Evolutionary conservation across 225 moss, liverwort and hornwort species (phyloP), one percentile per base, ranked within the genome.

Genomic region (Physcomitrellopsis africana): DNA sequence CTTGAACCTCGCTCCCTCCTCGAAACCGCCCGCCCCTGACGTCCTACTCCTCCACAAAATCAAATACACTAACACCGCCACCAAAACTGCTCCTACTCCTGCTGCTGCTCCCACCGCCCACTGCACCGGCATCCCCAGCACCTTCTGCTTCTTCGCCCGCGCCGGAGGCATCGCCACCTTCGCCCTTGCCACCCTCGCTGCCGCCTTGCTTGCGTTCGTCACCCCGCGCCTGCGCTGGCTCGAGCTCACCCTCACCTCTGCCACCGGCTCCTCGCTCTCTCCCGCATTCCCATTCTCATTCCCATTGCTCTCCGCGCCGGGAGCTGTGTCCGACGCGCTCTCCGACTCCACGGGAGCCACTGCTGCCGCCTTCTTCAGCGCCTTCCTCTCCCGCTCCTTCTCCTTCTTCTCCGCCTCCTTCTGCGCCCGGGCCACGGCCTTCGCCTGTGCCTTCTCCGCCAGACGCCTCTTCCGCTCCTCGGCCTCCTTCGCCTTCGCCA

Each of bases 401-500:
- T 86, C 92, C 70, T 84, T 91, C 74, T 79, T 85, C 74, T 95
- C 91, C 11, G 91, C 84, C 65, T 95, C 92, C 55, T 85, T 92
- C 62, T 91, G 92, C 26, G 91, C 92, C 88, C 92, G 80, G 0
- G 54, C 89, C 43, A 83, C 79, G 0, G 89, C 85, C 71, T 95
- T 95, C 9, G 76, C 81, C 78, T 92, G 89, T 13, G 82, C 71
- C 81, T 88, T 85, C 47, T 89, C 89, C 11, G 89, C 89, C 2
- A 72, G 59, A 27, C 89, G 89, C 68, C 41, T 86, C 86, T 95
- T 95, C 51, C 92, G 89, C 62, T 92, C 92, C 44, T 92, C 91
- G 9, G 95, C 92, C 79, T 88, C 89, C 64, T 84, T 92, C 0
- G 95, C 95, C 75, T 95, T 95, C 0, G 83, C 78, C 92, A 92